These are phyloP conservation scores for Epichloe sylvatica DNA, from an alignment of 2,329 filamentous ascomycete species.

Conservation along the genomic window DNA sequence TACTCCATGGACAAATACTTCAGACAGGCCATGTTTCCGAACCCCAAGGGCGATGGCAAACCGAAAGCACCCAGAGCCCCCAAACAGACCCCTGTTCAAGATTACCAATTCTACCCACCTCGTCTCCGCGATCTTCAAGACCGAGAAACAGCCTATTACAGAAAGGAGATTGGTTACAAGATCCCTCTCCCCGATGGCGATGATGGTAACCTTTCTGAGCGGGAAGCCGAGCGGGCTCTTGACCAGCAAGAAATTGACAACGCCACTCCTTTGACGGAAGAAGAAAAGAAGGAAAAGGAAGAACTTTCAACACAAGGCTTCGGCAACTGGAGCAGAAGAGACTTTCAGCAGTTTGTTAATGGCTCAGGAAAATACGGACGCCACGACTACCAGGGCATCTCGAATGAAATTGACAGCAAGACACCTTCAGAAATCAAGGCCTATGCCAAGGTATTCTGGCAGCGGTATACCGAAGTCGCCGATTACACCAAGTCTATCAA, in stretches of 20 bases:
- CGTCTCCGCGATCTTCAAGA: conserved; percentile 81
- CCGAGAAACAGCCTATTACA: conserved; percentile 87
- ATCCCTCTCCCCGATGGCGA: conserved; percentile 78
- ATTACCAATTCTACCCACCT: conserved; percentile 93
- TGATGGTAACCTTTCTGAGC: conserved; percentile 73
- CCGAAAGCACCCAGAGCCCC: conserved; percentile 92
- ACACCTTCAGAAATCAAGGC: conserved; percentile 68
- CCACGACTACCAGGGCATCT: conserved; percentile 70
- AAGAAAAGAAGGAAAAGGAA: conserved; percentile 78
- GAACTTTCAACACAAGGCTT: conserved; percentile 74
- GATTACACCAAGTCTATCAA: conserved; percentile 83
- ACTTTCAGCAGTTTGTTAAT: conserved; percentile 97
- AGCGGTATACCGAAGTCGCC: conserved; percentile 77
- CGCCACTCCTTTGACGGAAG: conserved; percentile 73
- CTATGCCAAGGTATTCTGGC: conserved; percentile 94
- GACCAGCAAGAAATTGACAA: conserved; percentile 92
- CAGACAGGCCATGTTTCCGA: conserved; percentile 66
- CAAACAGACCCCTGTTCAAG: conserved; percentile 81
- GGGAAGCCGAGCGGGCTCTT: conserved; percentile 72
- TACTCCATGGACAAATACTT: conserved; percentile 99
- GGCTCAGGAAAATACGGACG: conserved; percentile 87
- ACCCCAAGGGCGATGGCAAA: conserved; percentile 76
- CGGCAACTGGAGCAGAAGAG: conserved; percentile 86
- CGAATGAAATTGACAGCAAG: conserved; percentile 86
- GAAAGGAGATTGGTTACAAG: conserved; percentile 94